Base-by-base conservation (phyloP, 805 yeast genomes). In the Starmerella tilneyi region DNA sequence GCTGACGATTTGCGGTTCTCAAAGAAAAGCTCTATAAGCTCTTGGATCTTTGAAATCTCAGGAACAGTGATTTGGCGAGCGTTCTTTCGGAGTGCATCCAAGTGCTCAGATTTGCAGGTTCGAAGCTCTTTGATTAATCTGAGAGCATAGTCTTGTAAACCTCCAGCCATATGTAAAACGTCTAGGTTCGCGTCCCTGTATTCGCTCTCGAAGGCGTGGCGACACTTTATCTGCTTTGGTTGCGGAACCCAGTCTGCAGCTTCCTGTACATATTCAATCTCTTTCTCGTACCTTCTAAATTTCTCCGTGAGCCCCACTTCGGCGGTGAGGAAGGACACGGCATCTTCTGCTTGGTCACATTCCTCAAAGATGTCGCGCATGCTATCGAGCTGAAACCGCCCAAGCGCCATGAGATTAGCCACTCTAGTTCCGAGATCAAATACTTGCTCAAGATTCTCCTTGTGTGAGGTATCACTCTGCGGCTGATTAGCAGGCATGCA, bases 271-370 rank as follows among this genome's bases (percentile, higher is more conserved):
- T 17, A 33, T 8, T 33, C 36, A 33, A 17, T n/a, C 12, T 34
- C 27, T 19, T 34, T 34, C 11, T 15, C n/a, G 38, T 22, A 21
- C 38, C 17, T 34, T 21, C 38, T 34, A 6, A 34, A 34, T 6
- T 19, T 22, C 27, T 22, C 38, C 38, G 38, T 22, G 38, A 17
- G 38, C 38, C 38, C 27, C 38, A 22, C 27, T 34, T 34, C 38
- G 38, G 38, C 38, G 27, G 17, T 12, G 38, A 34, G 27, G 38
- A 21, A 34, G 38, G 19, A 21, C 38, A 34, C 38, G n/a, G 28
- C 26, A 21, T 27, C 13, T 11, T 19, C 19, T 21, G 38, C 28
- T 34, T 34, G 28, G 38, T 9, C 19, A 34, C 38, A 16, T 34
- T 21, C 38, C 27, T 34, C 38, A 34, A 34, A 34, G 26, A 34